Conservation (phyloP, 225 moss, liverwort and hornwort species). For the Climacium dendroides region DNA sequence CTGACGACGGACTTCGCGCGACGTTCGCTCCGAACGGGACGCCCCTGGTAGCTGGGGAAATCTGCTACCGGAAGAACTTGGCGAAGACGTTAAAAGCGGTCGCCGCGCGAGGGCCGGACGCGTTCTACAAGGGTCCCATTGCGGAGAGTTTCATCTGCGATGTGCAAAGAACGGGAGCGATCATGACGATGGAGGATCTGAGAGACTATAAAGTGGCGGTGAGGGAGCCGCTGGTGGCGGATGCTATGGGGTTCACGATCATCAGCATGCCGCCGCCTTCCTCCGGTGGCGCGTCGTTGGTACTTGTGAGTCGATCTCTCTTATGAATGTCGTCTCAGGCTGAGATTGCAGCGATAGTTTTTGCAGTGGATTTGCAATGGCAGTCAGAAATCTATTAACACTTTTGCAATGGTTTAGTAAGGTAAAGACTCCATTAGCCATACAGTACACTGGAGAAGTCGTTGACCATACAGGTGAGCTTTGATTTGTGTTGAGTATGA, state of each 20-base stretch:
- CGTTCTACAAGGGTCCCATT: slow-evolving; percentile 45
- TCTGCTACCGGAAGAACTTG: slow-evolving; percentile 32
- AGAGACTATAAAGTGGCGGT: slow-evolving; percentile 37
- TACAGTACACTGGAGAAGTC: not conserved
- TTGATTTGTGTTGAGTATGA: not conserved
- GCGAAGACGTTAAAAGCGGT: slow-evolving; percentile 35
- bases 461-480: not conserved
- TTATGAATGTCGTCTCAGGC: not conserved
- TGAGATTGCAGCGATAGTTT: not conserved
- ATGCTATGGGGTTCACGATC: slow-evolving; percentile 48
- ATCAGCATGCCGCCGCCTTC: slow-evolving; percentile 88
- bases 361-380: not conserved
- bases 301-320: slow-evolving; percentile 29
- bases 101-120: slow-evolving; percentile 35
- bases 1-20: slow-evolving; percentile 32
- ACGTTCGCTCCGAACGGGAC: slow-evolving; percentile 50
- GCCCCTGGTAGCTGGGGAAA: slow-evolving; percentile 36
- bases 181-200: slow-evolving; percentile 53
- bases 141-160: slow-evolving; percentile 45
- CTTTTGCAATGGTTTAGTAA: not conserved
- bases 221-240: slow-evolving; percentile 34
- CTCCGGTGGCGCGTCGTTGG: slow-evolving; percentile 53
- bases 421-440: not conserved
- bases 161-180: slow-evolving; percentile 46
- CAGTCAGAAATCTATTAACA: not conserved